Percentiles rank a stretch among this genome's conserved stretches.
phyloP scores from a whole-genome alignment of 345 rosid genomes.

The Eucalyptus albens region DNA sequence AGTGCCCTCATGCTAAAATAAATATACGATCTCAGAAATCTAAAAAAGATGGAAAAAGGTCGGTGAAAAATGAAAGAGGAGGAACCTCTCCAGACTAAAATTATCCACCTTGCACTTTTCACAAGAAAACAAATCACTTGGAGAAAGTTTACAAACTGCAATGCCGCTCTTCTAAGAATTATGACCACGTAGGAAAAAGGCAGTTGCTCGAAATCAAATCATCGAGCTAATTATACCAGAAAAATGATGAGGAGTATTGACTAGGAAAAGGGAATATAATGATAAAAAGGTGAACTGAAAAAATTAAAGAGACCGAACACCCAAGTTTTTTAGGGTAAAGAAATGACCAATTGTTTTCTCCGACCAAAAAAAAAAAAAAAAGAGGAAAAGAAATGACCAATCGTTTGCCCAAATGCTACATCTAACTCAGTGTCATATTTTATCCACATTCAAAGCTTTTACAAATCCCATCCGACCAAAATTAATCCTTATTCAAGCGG shows the following conservation, averaged over 20 bases:
- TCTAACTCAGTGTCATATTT: not conserved
- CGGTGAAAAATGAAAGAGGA: not conserved
- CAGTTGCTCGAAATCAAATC: not conserved
- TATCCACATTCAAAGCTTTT: not conserved
- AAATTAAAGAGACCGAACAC: not conserved
- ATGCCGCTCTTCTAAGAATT: not conserved
- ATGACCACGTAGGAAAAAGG: not conserved
- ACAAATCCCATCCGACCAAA: not conserved
- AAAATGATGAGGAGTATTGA: not conserved
- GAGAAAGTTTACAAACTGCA: not conserved
- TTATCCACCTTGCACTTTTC: not conserved
- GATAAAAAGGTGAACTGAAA: not conserved
- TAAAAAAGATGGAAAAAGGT: not conserved
- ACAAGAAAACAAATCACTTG: not conserved
- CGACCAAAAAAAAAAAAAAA: not conserved
- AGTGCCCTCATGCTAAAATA: not conserved
- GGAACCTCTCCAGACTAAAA: not conserved
- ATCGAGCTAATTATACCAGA: not conserved
- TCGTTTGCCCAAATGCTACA: not conserved
- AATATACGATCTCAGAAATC: not conserved
- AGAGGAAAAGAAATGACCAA: not conserved
- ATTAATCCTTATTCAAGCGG: not conserved
- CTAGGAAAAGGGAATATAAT: not conserved
- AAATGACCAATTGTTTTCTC: not conserved
- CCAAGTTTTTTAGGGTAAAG: not conserved